Conservation (phyloP, 2,329 filamentous ascomycete species). For the Penicillium sp. region DNA sequence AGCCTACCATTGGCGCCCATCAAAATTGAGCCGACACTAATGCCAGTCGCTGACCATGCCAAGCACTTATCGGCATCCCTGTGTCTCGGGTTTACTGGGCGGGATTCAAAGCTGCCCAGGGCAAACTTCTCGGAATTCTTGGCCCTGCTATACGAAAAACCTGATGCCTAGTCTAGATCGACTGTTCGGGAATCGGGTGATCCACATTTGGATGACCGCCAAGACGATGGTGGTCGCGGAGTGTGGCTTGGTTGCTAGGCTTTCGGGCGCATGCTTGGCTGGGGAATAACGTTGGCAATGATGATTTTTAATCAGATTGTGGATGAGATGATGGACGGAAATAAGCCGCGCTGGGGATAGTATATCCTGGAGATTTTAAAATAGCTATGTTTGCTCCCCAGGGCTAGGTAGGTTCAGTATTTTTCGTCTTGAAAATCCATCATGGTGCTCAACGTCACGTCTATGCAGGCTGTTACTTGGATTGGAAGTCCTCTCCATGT, state of each 20-base stretch:
- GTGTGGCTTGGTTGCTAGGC: neutral
- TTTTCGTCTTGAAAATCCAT: neutral
- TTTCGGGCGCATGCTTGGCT: neutral
- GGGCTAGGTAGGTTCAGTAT: too few species aligned
- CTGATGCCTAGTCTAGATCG: neutral
- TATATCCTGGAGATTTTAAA: neutral
- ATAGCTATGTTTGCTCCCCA: neutral
- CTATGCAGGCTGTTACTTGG: constrained; percentile 33
- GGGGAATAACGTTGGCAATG: too few species aligned
- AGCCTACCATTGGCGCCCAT: neutral
- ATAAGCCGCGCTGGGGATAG: neutral
- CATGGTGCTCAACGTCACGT: neutral
- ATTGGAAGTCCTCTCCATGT: constrained; percentile 30
- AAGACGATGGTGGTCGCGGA: neutral
- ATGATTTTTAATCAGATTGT: neutral
- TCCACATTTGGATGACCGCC: neutral
- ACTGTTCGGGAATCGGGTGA: neutral
- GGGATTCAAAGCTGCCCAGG: neutral
- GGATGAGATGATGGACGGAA: neutral
- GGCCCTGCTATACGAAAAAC: neutral
- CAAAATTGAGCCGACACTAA: neutral
- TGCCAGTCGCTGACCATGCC: neutral
- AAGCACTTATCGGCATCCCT: neutral
- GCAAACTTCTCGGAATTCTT: neutral
- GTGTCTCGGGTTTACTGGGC: neutral